Evolutionary conservation across 495 filamentous ascomycete genomes (phyloP).

Genomic region (Aspergillus sclerotioniger): DNA sequence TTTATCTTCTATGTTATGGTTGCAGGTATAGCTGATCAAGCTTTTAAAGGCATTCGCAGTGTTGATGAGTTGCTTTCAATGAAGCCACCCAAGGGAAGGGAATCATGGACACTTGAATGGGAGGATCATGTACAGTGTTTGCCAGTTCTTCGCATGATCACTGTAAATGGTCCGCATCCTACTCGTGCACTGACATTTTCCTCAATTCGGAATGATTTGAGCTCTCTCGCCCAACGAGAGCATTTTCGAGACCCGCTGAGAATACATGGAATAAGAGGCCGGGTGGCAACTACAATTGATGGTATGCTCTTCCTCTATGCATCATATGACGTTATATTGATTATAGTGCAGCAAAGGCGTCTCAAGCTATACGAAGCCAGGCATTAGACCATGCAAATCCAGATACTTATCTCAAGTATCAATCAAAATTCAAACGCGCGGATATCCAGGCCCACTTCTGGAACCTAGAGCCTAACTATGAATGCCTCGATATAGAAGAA

Average conservation of each 20-base stretch:
- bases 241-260: constrained; percentile 1
- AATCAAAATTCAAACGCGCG: neutral
- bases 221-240: neutral
- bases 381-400: constrained; percentile 4
- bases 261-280: constrained; percentile 6
- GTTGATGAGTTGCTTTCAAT: constrained; percentile 3
- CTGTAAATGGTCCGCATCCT: neutral
- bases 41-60: constrained; percentile 8
- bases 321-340: neutral
- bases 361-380: constrained; percentile 9
- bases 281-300: constrained; percentile 4
- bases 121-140: neutral
- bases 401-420: constrained; percentile 12
- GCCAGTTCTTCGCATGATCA: constrained; percentile 8
- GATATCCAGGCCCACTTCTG: constrained; percentile 7
- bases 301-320: neutral
- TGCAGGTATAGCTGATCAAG: constrained; percentile 2
- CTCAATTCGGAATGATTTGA: constrained; percentile 4
- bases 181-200: constrained; percentile 9
- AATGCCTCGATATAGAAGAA: constrained; percentile 7
- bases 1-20: constrained; percentile 25
- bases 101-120: constrained; percentile 10
- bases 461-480: constrained; percentile 11
- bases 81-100: neutral
- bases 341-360: constrained; percentile 7